phyloP scores from a whole-genome alignment of 2,329 filamentous ascomycete species.

The Tolypocladium endophyticum region DNA sequence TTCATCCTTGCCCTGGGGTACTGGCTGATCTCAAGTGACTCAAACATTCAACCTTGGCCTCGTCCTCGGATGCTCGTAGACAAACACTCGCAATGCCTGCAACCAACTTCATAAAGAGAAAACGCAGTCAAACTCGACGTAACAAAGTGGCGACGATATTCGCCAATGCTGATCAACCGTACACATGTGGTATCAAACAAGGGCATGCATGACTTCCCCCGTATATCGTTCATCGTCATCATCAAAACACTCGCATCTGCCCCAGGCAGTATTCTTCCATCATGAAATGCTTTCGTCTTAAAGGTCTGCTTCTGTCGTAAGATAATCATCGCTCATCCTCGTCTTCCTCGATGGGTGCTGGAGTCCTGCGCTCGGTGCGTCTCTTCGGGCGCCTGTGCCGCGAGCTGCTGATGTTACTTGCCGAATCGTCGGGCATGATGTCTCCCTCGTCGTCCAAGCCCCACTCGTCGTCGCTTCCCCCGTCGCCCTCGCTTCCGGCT shows the following conservation, averaged over 20 bases:
- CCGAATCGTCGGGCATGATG: slow-evolving; percentile 67
- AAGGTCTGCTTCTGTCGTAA: neutral
- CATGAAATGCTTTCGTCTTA: neutral
- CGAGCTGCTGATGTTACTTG: slow-evolving; percentile 69
- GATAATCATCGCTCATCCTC: slow-evolving; percentile 40
- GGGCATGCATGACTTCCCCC: slow-evolving; percentile 3
- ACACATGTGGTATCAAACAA: slow-evolving; percentile 17
- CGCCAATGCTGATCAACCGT: slow-evolving; percentile 1
- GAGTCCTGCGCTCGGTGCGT: slow-evolving; percentile 58
- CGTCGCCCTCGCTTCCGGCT: slow-evolving; percentile 32
- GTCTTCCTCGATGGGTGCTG: slow-evolving; percentile 65
- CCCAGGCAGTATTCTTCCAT: neutral
- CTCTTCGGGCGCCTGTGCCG: slow-evolving; percentile 57
- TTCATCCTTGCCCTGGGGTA: neutral
- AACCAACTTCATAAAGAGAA: neutral
- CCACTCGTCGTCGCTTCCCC: slow-evolving; percentile 48
- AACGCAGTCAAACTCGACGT: neutral
- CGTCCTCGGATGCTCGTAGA: neutral
- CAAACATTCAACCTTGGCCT: neutral
- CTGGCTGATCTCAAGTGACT: neutral
- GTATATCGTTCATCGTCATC: slow-evolving; percentile 3
- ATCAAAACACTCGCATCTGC: slow-evolving; percentile 7
- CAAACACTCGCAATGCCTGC: neutral
- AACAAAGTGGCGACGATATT: neutral
- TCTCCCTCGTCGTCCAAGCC: slow-evolving; percentile 47